These are phyloP conservation scores for Cladorrhinum samala DNA, from an alignment of 495 filamentous ascomycete genomes.

Conservation along the genomic window DNA sequence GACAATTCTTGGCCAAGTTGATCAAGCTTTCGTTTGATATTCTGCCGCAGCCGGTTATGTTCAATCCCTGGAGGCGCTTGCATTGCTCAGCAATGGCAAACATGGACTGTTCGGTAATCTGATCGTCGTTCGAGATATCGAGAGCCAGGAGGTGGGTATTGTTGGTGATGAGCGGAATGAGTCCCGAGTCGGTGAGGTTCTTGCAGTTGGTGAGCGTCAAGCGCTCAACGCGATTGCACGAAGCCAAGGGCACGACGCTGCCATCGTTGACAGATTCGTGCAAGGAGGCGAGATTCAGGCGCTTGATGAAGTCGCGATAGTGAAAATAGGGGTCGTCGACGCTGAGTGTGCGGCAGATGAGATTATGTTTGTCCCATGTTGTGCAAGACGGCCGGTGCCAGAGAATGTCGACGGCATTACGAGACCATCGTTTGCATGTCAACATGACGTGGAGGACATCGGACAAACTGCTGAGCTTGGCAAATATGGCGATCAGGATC, in stretches of 20 bases:
- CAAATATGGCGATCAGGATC: constrained; percentile 87
- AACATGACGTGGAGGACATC: constrained; percentile 87
- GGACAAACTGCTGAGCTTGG: constrained; percentile 64
- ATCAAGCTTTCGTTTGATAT: constrained; percentile 82
- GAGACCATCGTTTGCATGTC: constrained; percentile 86
- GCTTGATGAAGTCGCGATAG: constrained; percentile 81
- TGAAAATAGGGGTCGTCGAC: constrained; percentile 65
- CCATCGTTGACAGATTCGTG: constrained; percentile 78
- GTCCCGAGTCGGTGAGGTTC: constrained; percentile 73
- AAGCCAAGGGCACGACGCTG: constrained; percentile 70
- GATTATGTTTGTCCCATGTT: constrained; percentile 70
- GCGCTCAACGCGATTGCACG: constrained; percentile 88
- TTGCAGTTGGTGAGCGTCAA: constrained; percentile 89
- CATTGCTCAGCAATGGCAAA: constrained; percentile 75
- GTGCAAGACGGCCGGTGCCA: constrained; percentile 93
- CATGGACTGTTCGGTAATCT: constrained; percentile 80
- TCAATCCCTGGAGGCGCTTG: constrained; percentile 80
- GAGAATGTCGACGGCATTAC: constrained; percentile 84
- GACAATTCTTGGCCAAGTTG: constrained; percentile 75
- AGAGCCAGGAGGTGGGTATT: constrained; percentile 81
- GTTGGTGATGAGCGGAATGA: constrained; percentile 71
- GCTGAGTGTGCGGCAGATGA: constrained; percentile 70
- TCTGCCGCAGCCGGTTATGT: constrained; percentile 79
- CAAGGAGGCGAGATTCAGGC: constrained; percentile 81
- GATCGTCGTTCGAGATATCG: constrained; percentile 75